Evolutionary conservation across 2,329 filamentous ascomycete species (phyloP).

Genomic region (Seiridium unicorne): DNA sequence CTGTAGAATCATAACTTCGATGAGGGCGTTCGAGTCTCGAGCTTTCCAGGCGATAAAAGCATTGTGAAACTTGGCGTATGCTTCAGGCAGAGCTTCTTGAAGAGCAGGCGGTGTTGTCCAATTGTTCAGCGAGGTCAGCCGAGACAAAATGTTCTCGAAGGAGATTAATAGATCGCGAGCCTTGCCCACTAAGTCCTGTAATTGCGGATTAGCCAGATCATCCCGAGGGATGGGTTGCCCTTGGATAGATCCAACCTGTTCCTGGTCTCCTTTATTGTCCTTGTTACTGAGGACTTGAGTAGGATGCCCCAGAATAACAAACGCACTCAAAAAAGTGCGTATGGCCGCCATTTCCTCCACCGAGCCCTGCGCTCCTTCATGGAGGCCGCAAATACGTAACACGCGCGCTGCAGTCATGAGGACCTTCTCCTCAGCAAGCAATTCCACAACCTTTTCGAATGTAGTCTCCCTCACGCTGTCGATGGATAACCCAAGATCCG

Average conservation of each 20-base stretch:
- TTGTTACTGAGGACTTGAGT: slow-evolving; percentile 76
- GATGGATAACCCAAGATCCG: slow-evolving; percentile 65
- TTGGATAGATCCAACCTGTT: slow-evolving; percentile 48
- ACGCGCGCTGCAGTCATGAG: slow-evolving; percentile 65
- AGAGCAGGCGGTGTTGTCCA: slow-evolving; percentile 65
- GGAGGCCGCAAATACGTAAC: slow-evolving; percentile 67
- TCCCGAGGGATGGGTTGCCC: slow-evolving; percentile 44
- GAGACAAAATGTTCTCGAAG: slow-evolving; percentile 73
- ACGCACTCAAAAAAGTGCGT: slow-evolving; percentile 76
- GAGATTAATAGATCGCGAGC: slow-evolving; percentile 73
- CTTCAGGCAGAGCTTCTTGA: slow-evolving; percentile 61
- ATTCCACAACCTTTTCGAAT: slow-evolving; percentile 71
- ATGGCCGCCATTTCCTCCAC: slow-evolving; percentile 69
- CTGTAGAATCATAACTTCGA: slow-evolving; percentile 83
- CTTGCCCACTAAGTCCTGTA: slow-evolving; percentile 73
- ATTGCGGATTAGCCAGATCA: slow-evolving; percentile 59
- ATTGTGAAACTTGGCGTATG: slow-evolving; percentile 72
- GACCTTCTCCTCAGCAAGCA: slow-evolving; percentile 66
- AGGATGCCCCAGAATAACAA: slow-evolving; percentile 76
- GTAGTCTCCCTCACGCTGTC: slow-evolving; percentile 67
- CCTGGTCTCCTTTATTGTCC: slow-evolving; percentile 58
- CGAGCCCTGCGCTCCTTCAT: slow-evolving; percentile 61
- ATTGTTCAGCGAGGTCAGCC: slow-evolving; percentile 63
- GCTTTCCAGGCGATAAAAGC: slow-evolving; percentile 85
- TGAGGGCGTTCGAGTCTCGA: slow-evolving; percentile 71